These are phyloP conservation scores for Pythium scleroteichum DNA, from an alignment of 352 stramenopile species.

Conservation along the genomic window DNA sequence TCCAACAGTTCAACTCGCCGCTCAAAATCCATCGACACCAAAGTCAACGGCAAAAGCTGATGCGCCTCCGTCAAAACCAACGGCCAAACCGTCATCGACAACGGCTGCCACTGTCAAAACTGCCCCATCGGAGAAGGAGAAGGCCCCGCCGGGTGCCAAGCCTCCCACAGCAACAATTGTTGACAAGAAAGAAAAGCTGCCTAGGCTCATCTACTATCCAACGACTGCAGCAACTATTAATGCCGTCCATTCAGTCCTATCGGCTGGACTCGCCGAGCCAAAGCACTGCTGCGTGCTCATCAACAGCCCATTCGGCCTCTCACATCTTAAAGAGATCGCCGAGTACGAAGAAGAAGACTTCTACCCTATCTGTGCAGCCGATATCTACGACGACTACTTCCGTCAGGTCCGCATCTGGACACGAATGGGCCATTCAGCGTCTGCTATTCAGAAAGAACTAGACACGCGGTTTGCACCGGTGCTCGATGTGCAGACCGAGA, in stretches of 20 bases:
- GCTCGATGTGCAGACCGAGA: conserved; percentile 39
- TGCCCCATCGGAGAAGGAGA: neutral
- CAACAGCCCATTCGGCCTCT: conserved; percentile 58
- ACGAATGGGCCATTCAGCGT: conserved; percentile 57
- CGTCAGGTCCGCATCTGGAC: conserved; percentile 71
- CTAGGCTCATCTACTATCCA: conserved; percentile 59
- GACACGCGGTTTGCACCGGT: conserved; percentile 53
- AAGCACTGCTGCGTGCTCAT: conserved; percentile 61
- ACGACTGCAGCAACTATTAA: conserved; percentile 68
- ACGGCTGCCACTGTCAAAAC: neutral
- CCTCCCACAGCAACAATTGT: conserved; percentile 29
- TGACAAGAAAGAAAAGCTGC: conserved; percentile 46
- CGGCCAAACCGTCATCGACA: neutral
- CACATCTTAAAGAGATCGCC: conserved; percentile 57
- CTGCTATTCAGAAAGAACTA: conserved; percentile 53
- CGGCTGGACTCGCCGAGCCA: conserved; percentile 45
- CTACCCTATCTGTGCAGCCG: conserved; percentile 59
- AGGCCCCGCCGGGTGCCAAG: conserved; percentile 16
- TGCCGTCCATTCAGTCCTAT: conserved; percentile 53
- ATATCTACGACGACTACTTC: conserved; percentile 76
- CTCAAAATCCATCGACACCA: no score
- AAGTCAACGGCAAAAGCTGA: no score
- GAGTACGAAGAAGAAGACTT: conserved; percentile 53
- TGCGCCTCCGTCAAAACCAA: neutral
- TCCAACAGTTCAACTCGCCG: no score